These are phyloP conservation scores for Boletus sensibilis DNA, from an alignment of 768 basidiomycete species.

Conservation along the genomic window DNA sequence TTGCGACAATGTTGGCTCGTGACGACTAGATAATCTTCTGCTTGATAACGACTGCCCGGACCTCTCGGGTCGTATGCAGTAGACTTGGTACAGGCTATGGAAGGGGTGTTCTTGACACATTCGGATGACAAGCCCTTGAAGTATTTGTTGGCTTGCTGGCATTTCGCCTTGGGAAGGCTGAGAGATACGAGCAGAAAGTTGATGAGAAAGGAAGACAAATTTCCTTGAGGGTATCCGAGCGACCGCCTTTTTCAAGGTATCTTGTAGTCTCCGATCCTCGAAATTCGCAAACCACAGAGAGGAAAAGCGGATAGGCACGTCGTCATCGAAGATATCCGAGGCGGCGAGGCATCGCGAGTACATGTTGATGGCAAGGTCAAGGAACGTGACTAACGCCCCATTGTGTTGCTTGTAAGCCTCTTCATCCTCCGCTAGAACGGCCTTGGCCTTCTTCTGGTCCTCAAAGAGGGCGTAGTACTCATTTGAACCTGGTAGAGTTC, in stretches of 20 bases:
- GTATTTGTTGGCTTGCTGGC: conserved; percentile 49
- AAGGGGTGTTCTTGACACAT: conserved; percentile 93
- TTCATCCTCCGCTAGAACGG: conserved; percentile 54
- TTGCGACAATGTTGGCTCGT: conserved; percentile 36
- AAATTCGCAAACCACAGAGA: conserved; percentile 94
- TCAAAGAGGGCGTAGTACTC: conserved; percentile 34
- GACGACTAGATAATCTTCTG: conserved; percentile 49
- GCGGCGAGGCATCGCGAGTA: conserved; percentile 72
- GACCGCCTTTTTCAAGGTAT: conserved; percentile 45
- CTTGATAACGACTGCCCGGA: conserved; percentile 20
- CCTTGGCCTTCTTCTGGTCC: conserved; percentile 43
- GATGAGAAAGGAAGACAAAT: conserved; percentile 89
- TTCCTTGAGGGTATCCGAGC: conserved; percentile 77
- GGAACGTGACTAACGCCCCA: conserved; percentile 54
- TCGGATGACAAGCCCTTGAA: conserved; percentile 63
- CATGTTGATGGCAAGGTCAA: conserved; percentile 79
- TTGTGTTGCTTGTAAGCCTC: conserved; percentile 41
- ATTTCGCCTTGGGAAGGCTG: conserved; percentile 33
- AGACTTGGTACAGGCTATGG: conserved; percentile 89
- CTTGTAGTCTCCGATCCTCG: conserved; percentile 51
- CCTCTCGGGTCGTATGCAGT: conserved; percentile 56
- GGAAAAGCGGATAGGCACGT: conserved; percentile 75
- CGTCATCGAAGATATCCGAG: conserved; percentile 74
- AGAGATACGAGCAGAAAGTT: conserved; percentile 87
- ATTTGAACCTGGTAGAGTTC: conserved; percentile 16